Conservation (phyloP, 2,329 filamentous ascomycete genomes). For the Daldinia sp. region DNA sequence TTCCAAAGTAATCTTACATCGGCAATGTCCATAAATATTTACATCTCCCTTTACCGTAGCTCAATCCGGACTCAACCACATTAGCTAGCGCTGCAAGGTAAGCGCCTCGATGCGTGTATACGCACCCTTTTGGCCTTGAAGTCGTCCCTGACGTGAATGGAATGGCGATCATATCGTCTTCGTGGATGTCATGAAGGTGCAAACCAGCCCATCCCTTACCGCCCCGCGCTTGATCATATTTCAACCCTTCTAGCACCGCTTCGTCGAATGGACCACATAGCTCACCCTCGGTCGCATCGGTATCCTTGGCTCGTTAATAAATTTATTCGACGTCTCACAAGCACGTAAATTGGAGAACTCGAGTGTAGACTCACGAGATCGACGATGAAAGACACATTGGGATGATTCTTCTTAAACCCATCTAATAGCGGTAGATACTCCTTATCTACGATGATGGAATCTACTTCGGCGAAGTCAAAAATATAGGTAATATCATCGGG, state of each 20-base stretch:
- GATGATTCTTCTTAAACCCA: constrained; percentile 67
- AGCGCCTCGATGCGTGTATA: constrained; percentile 86
- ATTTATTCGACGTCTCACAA: background rate
- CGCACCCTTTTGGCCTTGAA: constrained; percentile 88
- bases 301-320: constrained; percentile 63
- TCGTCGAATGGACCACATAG: constrained; percentile 83
- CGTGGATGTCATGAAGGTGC: constrained; percentile 72
- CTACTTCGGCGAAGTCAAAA: constrained; percentile 85
- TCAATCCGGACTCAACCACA: constrained; percentile 87
- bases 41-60: constrained; percentile 72
- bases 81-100: constrained; percentile 89
- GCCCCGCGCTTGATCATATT: constrained; percentile 72
- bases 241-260: constrained; percentile 81
- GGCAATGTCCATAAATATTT: constrained; percentile 92
- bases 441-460: constrained; percentile 84
- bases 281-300: constrained; percentile 77
- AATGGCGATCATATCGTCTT: constrained; percentile 84
- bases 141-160: constrained; percentile 96
- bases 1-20: constrained; percentile 70
- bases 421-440: constrained; percentile 80
- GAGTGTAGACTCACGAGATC: constrained; percentile 62
- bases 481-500: constrained; percentile 90
- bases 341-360: background rate
- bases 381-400: constrained; percentile 74
- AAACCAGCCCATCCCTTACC: constrained; percentile 79